These are phyloP conservation scores for Claviceps sp. DNA, from an alignment of 2,329 filamentous ascomycete genomes.

Conservation along the genomic window DNA sequence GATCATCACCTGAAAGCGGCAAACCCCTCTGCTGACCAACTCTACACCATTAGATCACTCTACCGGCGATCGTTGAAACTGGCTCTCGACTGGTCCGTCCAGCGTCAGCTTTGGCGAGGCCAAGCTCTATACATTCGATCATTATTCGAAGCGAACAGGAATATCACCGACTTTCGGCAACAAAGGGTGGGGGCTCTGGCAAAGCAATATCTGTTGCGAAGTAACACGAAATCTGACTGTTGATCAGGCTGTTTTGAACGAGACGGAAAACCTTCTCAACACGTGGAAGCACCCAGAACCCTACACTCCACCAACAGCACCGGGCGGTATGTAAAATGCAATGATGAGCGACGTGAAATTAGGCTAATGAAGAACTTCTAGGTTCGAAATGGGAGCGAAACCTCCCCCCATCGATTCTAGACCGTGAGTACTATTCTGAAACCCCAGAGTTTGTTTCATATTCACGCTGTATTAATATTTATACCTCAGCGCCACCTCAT, in stretches of 20 bases:
- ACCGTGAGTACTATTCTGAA: constrained; percentile 49
- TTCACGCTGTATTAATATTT: background rate
- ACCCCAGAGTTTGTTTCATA: background rate
- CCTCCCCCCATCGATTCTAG: constrained; percentile 62
- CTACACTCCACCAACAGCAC: constrained; percentile 77
- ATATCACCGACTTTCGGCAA: constrained; percentile 71
- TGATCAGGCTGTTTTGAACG: constrained; percentile 63
- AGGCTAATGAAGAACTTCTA: constrained; percentile 22
- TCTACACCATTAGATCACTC: constrained; percentile 41
- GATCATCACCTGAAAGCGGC: background rate
- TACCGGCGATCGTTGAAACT: constrained; percentile 91
- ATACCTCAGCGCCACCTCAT: constrained; percentile 14
- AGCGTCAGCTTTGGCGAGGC: constrained; percentile 85
- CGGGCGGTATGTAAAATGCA: constrained; percentile 56
- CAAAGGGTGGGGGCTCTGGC: constrained; percentile 50
- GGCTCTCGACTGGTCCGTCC: constrained; percentile 87
- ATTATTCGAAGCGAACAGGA: constrained; percentile 85
- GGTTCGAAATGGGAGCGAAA: constrained; percentile 96
- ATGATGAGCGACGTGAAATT: background rate
- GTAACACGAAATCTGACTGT: background rate
- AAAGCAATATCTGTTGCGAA: background rate
- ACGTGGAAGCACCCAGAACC: constrained; percentile 98
- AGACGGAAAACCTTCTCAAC: constrained; percentile 78
- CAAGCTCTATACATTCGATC: constrained; percentile 93
- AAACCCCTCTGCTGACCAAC: background rate